Evolutionary conservation across 2,329 filamentous ascomycete species (phyloP), one percentile per base, ranked within the genome.

Genomic region (Reticulascus tulasneorum): DNA sequence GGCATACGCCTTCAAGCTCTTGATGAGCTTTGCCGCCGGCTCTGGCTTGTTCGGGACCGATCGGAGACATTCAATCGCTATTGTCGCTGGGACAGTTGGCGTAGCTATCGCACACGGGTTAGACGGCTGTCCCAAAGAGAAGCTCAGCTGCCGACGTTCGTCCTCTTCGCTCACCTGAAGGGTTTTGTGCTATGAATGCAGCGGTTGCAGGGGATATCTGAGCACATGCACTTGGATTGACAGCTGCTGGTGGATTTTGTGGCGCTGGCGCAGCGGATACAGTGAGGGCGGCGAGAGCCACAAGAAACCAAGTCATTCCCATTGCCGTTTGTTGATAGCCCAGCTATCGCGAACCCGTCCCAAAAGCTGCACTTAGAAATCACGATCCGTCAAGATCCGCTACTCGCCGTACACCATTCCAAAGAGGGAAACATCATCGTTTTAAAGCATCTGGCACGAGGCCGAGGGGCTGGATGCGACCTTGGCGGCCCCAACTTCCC

Each of bases 1-100:
- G 2, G 67, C 52, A 29, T 66, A 71, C 6, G 63, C 59, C 41
- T 58, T 55, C 17, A 66, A 46, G 28, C 58, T 60, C 33, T 57
- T 50, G 35, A 67, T 46, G 13, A 68, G 47, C 33, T 57, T 45
- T 35, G 53, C 37, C 2, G 59, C 64, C 7, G 54, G 55, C 7
- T 54, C 46, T 7, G 50, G 53, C 35, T 57, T 54, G 40, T 64
- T 60, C 11, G 64, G 64, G 5, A 67, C 62, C 7, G 62, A 53
- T 12, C 55, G 47, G 4, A 67, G 49, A 36, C 64, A 68, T 6
- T 60, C 55, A 28, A 57, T 49, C 0, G 64, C 64, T 26, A 58
- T 27, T 12, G 54, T 51, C 9, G 60, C 63, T 2, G 60, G 45
- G 13, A 67, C 52, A n/a, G 53, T 58, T 6, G 58, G 49, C 4